phyloP scores from a whole-genome alignment of 2,329 filamentous ascomycete species.

The Phialophora macrospora region DNA sequence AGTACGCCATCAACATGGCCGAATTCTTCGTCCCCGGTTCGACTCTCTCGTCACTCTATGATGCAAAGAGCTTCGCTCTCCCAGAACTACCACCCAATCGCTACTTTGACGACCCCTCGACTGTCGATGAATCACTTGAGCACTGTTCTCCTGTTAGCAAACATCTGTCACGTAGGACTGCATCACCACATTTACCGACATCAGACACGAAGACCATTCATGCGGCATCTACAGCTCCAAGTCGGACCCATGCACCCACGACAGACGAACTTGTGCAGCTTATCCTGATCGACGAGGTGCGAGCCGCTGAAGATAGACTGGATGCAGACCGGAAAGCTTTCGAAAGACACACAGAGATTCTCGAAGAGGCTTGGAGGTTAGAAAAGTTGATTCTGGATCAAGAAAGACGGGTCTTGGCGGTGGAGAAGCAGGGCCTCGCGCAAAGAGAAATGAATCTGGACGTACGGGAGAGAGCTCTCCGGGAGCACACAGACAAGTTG shows the following conservation, averaged over 20 bases:
- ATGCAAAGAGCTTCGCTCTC: background rate
- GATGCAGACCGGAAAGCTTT: background rate
- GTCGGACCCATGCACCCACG: background rate
- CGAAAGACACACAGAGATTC: background rate
- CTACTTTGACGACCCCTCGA: background rate
- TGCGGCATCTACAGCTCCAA: background rate
- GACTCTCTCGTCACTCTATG: background rate
- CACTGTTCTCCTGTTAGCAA: background rate
- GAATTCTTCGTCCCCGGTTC: background rate
- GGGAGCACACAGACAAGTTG: background rate
- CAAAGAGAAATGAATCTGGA: too few relatives aligned
- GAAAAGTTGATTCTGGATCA: background rate
- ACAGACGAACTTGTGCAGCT: background rate
- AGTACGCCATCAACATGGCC: background rate
- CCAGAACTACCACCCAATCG: background rate
- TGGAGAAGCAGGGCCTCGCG: background rate
- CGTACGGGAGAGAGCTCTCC: background rate
- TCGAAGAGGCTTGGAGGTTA: background rate
- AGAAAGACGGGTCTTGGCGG: background rate
- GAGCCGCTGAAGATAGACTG: background rate
- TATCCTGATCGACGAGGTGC: background rate
- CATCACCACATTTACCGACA: background rate
- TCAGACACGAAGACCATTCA: background rate
- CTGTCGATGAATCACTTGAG: background rate
- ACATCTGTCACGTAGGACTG: background rate